Percentiles rank a stretch among this genome's conserved stretches.
phyloP scores from a whole-genome alignment of 2,329 filamentous ascomycete genomes.

The Diaporthe capsici region DNA sequence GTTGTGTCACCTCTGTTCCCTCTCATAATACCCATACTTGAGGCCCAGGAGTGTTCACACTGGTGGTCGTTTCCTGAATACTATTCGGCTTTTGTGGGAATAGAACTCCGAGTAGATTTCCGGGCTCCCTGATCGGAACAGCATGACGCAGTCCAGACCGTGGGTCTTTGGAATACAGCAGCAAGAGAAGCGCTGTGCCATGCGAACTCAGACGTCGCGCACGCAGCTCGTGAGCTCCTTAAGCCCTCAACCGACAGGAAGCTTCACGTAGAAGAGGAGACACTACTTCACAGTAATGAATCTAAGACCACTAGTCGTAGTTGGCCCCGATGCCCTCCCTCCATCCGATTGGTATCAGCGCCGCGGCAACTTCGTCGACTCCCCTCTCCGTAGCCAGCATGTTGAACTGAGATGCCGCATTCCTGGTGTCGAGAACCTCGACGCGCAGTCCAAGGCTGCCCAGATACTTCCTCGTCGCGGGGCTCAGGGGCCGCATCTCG shows the following conservation, averaged over 20 bases:
- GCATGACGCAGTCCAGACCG: neutral
- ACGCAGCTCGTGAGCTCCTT: neutral
- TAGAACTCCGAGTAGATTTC: too few species aligned
- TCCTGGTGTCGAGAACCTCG: conserved; percentile 92
- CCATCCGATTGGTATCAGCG: conserved; percentile 90
- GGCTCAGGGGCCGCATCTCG: conserved; percentile 81
- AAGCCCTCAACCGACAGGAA: too few species aligned
- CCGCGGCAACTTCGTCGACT: conserved; percentile 86
- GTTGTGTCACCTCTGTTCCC: too few species aligned
- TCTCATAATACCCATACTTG: too few species aligned
- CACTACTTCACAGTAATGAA: neutral
- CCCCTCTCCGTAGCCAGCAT: conserved; percentile 94
- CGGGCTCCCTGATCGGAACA: neutral
- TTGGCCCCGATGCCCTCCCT: conserved; percentile 68
- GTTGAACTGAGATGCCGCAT: conserved; percentile 96
- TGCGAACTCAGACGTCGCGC: neutral
- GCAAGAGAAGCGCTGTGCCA: neutral
- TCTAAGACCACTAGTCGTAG: conserved; percentile 20
- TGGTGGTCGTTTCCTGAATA: neutral
- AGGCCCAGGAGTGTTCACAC: neutral
- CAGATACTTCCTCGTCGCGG: conserved; percentile 79
- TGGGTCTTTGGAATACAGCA: neutral
- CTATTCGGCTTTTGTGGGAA: neutral
- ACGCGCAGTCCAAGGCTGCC: conserved; percentile 85
- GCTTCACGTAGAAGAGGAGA: neutral